Evolutionary conservation across 345 rosid genomes (phyloP), one percentile per base, ranked within the genome.

Genomic region (Eucalyptus cloeziana): DNA sequence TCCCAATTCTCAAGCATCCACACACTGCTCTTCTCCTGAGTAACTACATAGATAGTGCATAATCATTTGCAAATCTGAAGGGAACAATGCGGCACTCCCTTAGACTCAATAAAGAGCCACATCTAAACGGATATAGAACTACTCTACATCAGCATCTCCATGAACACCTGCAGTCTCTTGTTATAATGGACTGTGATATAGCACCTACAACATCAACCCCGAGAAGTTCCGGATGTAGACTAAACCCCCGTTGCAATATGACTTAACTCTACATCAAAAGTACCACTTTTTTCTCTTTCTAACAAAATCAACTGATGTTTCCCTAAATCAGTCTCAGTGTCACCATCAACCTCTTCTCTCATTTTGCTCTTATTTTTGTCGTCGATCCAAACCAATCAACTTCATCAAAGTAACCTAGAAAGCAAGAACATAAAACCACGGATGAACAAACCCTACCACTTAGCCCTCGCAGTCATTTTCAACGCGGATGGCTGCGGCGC

Each of bases 401-500:
- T 51, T n/a, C 15, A 49, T 50, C 22, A 27, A 49, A 49, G 33
- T 13, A 86, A 31, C 27, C 60, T 31, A 14, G 60, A 27, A n/a
- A 54, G 30, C 87, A 49, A 40, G 83, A 76, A 40, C 47, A 22
- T 76, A 21, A 87, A 43, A 44, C 67, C 40, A 87, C 5, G 76
- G 56, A 62, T 14, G 49, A 33, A 43, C 30, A 88, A 17, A 86
- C 40, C 71, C 50, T 92, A 96, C 99, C 99, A 97, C 91, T 97
- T 96, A 87, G 99, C 96, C 27, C 99, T 97, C 88, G 99, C 98
- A 51, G 98, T 93, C 94, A 97, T 92, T 92, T 97, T 97, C 92
- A 97, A 93, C 40, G 99, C 97, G 11, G 98, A 95, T 40, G 99
- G 99, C 90, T 96, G 97, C 33, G 99, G 96, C 85, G 94, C 87